Conservation (phyloP, 2,329 filamentous ascomycete species). For the Talaromyces sp. region DNA sequence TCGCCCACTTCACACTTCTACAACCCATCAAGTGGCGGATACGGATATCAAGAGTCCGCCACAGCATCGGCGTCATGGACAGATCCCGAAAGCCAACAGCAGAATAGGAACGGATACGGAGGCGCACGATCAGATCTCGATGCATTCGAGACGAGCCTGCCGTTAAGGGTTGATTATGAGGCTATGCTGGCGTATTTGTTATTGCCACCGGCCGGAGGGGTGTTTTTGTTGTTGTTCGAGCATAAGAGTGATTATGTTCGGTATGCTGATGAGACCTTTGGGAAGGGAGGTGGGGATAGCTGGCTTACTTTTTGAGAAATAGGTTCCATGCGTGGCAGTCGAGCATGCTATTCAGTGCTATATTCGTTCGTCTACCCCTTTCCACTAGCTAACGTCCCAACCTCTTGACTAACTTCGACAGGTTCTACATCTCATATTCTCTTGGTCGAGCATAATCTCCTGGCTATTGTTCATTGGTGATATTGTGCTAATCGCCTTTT, state of each 20-base stretch:
- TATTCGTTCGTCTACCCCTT: slow-evolving; percentile 48
- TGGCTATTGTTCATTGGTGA: slow-evolving; percentile 80
- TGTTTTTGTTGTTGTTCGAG: slow-evolving; percentile 80
- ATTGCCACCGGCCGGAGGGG: slow-evolving; percentile 79
- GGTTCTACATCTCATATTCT: slow-evolving; percentile 78
- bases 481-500: slow-evolving; percentile 68
- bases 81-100: slow-evolving; percentile 18
- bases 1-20: slow-evolving; percentile 1
- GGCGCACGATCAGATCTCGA: slow-evolving; percentile 63
- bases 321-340: slow-evolving; percentile 98
- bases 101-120: slow-evolving; percentile 37
- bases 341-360: slow-evolving; percentile 71
- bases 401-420: slow-evolving; percentile 37
- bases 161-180: slow-evolving; percentile 82
- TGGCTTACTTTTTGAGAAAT: slow-evolving; percentile 13
- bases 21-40: slow-evolving; percentile 1
- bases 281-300: not conserved
- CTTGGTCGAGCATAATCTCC: slow-evolving; percentile 77
- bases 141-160: slow-evolving; percentile 83
- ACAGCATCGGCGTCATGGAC: not conserved
- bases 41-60: slow-evolving; percentile 13
- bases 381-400: not conserved
- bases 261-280: slow-evolving; percentile 44
- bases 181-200: slow-evolving; percentile 84
- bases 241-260: slow-evolving; percentile 96